phyloP scores from a whole-genome alignment of 768 basidiomycete species.

The Neoboletus magnificus region DNA sequence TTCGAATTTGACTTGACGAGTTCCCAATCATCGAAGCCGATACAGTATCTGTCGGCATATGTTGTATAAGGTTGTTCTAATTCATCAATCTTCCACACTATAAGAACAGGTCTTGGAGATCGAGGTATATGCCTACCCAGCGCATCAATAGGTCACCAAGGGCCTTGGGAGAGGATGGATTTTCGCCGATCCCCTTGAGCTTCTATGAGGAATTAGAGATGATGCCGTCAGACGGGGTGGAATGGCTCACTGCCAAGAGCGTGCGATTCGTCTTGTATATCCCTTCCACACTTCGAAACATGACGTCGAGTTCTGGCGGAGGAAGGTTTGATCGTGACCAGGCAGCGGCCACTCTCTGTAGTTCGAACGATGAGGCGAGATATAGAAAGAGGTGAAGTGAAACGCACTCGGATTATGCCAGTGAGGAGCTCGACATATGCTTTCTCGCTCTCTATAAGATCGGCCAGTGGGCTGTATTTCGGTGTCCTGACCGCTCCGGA shows the following conservation, averaged over 20 bases:
- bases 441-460: constrained; percentile 94
- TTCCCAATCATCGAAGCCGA: constrained; percentile 82
- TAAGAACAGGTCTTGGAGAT: constrained; percentile 17
- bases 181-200: constrained; percentile 90
- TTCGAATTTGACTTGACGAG: constrained; percentile 75
- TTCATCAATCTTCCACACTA: constrained; percentile 73
- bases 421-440: constrained; percentile 87
- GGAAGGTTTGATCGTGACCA: constrained; percentile 97
- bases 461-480: constrained; percentile 78
- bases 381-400: constrained; percentile 3
- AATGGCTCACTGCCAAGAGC: constrained; percentile 57
- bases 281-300: constrained; percentile 92
- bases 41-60: constrained; percentile 68
- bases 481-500: constrained; percentile 48
- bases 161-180: constrained; percentile 89
- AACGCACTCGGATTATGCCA: constrained; percentile 82
- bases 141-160: constrained; percentile 94
- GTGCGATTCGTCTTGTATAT: constrained; percentile 90
- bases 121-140: constrained; percentile 64
- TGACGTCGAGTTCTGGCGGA: constrained; percentile 83
- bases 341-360: constrained; percentile 92
- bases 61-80: constrained; percentile 81
- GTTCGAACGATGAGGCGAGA: constrained; percentile 12
- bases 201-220: constrained; percentile 49
- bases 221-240: not conserved